These are phyloP conservation scores for Quercus cerris DNA, from an alignment of 306 rosid species.

Conservation along the genomic window DNA sequence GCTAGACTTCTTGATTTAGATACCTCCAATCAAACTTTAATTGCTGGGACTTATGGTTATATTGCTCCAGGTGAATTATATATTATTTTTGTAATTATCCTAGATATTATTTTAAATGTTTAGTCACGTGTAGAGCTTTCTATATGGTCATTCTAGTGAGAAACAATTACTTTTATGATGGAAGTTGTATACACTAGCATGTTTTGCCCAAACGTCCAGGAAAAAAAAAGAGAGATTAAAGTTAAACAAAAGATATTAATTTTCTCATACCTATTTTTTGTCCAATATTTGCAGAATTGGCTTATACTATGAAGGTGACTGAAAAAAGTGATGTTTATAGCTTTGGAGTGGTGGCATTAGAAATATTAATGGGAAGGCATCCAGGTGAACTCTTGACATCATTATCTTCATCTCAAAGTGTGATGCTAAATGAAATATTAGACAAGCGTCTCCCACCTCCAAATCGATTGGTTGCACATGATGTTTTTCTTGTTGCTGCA, in stretches of 20 bases:
- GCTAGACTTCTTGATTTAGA: constrained; percentile 8
- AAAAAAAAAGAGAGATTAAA: too few relatives aligned
- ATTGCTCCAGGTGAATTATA: constrained; percentile 18
- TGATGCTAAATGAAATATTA: not conserved
- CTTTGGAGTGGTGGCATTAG: constrained; percentile 22
- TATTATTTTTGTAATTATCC: not conserved
- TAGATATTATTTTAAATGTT: too few relatives aligned
- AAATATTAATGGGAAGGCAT: constrained; percentile 22
- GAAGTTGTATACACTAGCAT: too few relatives aligned
- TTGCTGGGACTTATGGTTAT: constrained; percentile 14
- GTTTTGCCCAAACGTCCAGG: too few relatives aligned
- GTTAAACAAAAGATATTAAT: not conserved
- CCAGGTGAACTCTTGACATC: not conserved
- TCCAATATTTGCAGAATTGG: not conserved
- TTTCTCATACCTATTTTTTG: not conserved
- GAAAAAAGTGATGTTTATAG: constrained; percentile 22
- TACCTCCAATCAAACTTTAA: constrained; percentile 14
- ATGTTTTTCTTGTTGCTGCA: not conserved
- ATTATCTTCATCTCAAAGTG: not conserved
- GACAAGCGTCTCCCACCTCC: constrained; percentile 5
- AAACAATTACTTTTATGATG: not conserved
- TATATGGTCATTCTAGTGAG: too few relatives aligned
- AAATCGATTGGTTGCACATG: not conserved
- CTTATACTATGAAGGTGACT: not conserved
- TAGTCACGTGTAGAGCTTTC: too few relatives aligned